Evolutionary conservation across 2,329 filamentous ascomycete species (phyloP), one percentile per base, ranked within the genome.

Genomic region (Colletotrichum noveboracense): DNA sequence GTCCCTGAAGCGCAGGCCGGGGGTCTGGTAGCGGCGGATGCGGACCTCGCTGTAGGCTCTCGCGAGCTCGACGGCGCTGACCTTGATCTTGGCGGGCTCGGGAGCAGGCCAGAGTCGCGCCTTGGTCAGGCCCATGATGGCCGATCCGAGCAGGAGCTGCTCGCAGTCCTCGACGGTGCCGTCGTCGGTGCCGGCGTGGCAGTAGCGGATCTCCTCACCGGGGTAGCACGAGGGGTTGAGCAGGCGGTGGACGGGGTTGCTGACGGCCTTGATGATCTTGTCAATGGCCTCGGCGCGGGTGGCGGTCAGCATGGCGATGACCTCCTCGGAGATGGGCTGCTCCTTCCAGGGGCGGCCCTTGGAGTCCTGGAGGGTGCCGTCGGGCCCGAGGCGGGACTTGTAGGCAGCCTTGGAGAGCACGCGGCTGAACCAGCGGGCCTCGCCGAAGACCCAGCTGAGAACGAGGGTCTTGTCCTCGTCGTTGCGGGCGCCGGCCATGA

Each of bases 401-500:
- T 62, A 75, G 5, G 73, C 73, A 26, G 73, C 73, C 69, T 72
- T 75, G 13, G 73, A 48, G 18, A 75, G 56, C 7, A 75, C 73
- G n/a, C 73, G 73, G 55, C 69, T 72, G 56, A 75, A 75, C 73
- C 73, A 75, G 26, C 73, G 73, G 16, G 73, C 73, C 56, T 72
- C 73, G 7, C 73, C 73, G 14, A 75, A 75, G 43, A 75, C 73
- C 73, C 73, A 75, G 73, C 73, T 72, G 4, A 75, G 69, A 8
- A 75, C 69, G 38, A 75, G 73, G 6, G 73, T 75, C 73, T 75
- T 75, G 55, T 75, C 73, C 73, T 75, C 73, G 56, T 75, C 73
- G 62, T 75, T 75, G 69, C 73, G 73, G 56, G 73, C 73, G 62
- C 73, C 73, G 5, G 73, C 73, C 73, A 75, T 72, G 32, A 75